Evolutionary conservation across 1,139 yeast genomes (phyloP).

Genomic region (Scheffersomyces illinoinensis): DNA sequence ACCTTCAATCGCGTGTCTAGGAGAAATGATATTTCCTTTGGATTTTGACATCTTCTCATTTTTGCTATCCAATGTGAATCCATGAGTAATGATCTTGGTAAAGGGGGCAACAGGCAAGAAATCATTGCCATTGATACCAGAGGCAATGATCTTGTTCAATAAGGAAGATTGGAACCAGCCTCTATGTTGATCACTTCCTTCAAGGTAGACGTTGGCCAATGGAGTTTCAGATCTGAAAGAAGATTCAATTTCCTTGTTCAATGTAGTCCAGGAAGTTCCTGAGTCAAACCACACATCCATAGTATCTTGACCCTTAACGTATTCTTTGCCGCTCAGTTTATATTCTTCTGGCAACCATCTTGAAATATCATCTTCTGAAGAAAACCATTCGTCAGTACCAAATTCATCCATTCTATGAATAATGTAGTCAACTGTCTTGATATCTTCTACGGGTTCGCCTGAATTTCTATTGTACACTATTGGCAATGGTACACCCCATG

Average conservation of each 20-base stretch:
- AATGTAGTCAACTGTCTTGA: constrained; percentile 52
- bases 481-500: constrained; percentile 99
- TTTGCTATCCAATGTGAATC: constrained; percentile 83
- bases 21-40: constrained; percentile 77
- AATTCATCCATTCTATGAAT: constrained; percentile 52
- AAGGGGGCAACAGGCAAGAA: constrained; percentile 67
- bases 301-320: constrained; percentile 76
- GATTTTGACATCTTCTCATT: constrained; percentile 95
- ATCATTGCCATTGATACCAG: constrained; percentile 28
- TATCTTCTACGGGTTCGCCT: constrained; percentile 58
- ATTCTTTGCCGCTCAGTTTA: constrained; percentile 39
- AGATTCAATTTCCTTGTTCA: constrained; percentile 38
- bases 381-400: constrained; percentile 85
- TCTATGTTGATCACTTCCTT: constrained; percentile 96
- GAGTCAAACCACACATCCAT: constrained; percentile 99
- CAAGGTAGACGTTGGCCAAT: constrained; percentile 79
- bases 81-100: constrained; percentile 81
- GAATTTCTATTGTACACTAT: constrained; percentile 66
- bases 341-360: constrained; percentile 70
- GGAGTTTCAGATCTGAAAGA: constrained; percentile 26
- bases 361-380: constrained; percentile 45
- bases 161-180: constrained; percentile 99
- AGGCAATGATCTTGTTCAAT: constrained; percentile 68
- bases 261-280: constrained; percentile 87
- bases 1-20: constrained; percentile 68